Conservation (phyloP, 345 rosid genomes). For the Arabis alpina region DNA sequence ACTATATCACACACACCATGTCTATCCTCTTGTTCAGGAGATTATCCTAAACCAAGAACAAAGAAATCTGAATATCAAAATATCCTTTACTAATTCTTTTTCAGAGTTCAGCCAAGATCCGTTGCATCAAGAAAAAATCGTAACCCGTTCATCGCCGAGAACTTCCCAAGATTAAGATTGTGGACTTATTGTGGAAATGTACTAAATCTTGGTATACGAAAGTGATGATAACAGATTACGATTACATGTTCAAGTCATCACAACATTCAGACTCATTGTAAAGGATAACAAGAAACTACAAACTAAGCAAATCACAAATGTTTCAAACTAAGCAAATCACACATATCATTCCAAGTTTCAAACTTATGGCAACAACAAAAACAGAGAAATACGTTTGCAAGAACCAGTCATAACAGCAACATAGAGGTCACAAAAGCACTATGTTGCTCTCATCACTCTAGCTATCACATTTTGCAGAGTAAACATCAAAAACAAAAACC, state of each 20-base stretch:
- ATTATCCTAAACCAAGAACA: neutral
- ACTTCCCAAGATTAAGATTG: neutral
- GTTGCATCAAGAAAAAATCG: neutral
- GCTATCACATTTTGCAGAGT: constrained; percentile 16
- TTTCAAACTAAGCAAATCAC: constrained; percentile 4
- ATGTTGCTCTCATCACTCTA: neutral
- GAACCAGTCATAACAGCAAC: neutral
- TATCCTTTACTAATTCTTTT: neutral
- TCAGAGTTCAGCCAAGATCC: too few relatives aligned
- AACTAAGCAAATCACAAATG: neutral
- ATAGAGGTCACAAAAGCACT: neutral
- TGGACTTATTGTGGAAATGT: neutral
- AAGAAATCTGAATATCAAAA: neutral
- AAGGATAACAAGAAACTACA: neutral
- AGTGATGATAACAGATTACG: neutral
- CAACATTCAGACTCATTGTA: constrained; percentile 1
- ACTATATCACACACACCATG: neutral
- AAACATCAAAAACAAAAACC: constrained; percentile 4
- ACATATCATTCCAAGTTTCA: constrained; percentile 31
- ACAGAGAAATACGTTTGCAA: constrained; percentile 22
- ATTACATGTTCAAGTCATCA: neutral
- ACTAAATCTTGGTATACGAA: neutral
- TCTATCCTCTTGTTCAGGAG: neutral
- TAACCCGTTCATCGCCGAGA: neutral
- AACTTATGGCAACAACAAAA: constrained; percentile 33